Percentiles rank a stretch among this genome's conserved stretches.
Evolutionary conservation across 1,139 yeast genomes (phyloP).

Genomic region (Hemisphaericaspora xylofermentans): DNA sequence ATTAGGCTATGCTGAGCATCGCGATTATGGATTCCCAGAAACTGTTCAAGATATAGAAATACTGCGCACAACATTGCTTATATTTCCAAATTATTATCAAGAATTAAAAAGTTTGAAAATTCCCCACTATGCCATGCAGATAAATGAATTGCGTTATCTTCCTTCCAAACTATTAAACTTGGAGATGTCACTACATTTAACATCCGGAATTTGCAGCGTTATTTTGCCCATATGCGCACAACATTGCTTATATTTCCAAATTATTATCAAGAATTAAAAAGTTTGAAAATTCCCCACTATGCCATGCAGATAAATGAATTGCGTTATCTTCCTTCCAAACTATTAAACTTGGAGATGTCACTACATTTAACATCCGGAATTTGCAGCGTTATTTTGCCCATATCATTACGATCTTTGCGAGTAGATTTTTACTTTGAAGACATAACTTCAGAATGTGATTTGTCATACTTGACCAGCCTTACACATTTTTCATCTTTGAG

Average conservation of each 20-base stretch:
- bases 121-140: background rate
- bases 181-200: background rate
- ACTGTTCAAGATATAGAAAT: background rate
- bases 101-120: background rate
- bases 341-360: background rate
- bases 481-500: background rate
- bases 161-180: background rate
- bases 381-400: background rate
- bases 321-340: background rate
- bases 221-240: too few relatives aligned
- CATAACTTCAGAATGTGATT: background rate
- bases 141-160: background rate
- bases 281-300: background rate
- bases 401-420: background rate
- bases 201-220: too few relatives aligned
- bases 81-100: background rate
- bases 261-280: background rate
- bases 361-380: background rate
- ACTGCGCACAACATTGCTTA: background rate
- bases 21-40: background rate
- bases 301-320: background rate
- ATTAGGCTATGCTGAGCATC: background rate
- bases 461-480: background rate
- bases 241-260: background rate
- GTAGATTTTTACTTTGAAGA: background rate